phyloP scores from a whole-genome alignment of 108 stramenopile species.

The Fragilaria crotonensis region DNA sequence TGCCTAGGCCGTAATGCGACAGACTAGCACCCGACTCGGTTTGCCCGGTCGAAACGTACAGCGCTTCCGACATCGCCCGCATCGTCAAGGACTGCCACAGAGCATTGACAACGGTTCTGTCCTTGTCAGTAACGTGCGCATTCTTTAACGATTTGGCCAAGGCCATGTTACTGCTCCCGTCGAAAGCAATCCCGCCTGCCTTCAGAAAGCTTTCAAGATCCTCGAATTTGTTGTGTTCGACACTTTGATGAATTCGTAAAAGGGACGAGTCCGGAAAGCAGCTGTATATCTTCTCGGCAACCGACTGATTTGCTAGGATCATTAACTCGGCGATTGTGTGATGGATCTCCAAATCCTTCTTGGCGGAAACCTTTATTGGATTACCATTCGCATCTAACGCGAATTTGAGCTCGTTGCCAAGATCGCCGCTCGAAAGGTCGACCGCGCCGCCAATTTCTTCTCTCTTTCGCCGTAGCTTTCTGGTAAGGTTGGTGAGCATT shows the following conservation, averaged over 20 bases:
- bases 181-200: slow-evolving; percentile 51
- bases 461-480: slow-evolving; percentile 33
- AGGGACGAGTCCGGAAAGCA: slow-evolving; percentile 51
- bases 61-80: slow-evolving; percentile 82
- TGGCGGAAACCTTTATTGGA: slow-evolving; percentile 46
- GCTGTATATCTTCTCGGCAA: slow-evolving; percentile 38
- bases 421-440: slow-evolving; percentile 50
- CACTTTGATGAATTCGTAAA: slow-evolving; percentile 48
- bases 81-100: slow-evolving; percentile 65
- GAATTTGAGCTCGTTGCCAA: slow-evolving; percentile 54
- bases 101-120: slow-evolving; percentile 29
- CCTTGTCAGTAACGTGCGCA: slow-evolving; percentile 19
- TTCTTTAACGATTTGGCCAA: slow-evolving; percentile 32
- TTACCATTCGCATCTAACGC: slow-evolving; percentile 35
- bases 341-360: slow-evolving; percentile 74
- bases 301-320: slow-evolving; percentile 74
- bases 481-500: slow-evolving; percentile 31
- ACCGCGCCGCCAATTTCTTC: slow-evolving; percentile 50
- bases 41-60: slow-evolving; percentile 62
- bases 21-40: slow-evolving; percentile 17
- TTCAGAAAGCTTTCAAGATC: slow-evolving; percentile 57
- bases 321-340: slow-evolving; percentile 75
- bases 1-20: slow-evolving; percentile 75
- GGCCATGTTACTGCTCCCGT: slow-evolving; percentile 33
- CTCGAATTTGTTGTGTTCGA: slow-evolving; percentile 48